Evolutionary conservation across 2,329 filamentous ascomycete genomes (phyloP).

Genomic region (Fusarium musae): DNA sequence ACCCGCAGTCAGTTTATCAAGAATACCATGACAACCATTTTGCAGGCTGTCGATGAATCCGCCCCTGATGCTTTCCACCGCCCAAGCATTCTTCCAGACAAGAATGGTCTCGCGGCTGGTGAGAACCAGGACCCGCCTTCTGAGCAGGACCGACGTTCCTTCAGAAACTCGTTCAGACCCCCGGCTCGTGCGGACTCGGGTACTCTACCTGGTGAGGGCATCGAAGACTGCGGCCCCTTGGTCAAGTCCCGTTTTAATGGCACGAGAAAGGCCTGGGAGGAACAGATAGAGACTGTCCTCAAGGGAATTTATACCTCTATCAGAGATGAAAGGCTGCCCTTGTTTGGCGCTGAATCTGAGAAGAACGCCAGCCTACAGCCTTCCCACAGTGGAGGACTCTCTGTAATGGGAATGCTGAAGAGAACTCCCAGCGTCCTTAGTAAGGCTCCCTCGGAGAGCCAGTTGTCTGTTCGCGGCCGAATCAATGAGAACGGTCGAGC

Average conservation of each 20-base stretch:
- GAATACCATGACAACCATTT: slow-evolving; percentile 93
- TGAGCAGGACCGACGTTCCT: slow-evolving; percentile 55
- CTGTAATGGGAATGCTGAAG: slow-evolving; percentile 81
- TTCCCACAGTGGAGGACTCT: slow-evolving; percentile 73
- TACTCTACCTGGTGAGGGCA: slow-evolving; percentile 52
- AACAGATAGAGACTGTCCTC: slow-evolving; percentile 87
- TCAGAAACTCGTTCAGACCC: slow-evolving; percentile 63
- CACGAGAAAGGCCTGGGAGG: slow-evolving; percentile 82
- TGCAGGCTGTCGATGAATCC: slow-evolving; percentile 78
- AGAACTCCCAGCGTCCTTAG: slow-evolving; percentile 91
- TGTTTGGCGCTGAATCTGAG: slow-evolving; percentile 76
- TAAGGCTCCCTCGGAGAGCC: slow-evolving; percentile 88
- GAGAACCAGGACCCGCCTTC: slow-evolving; percentile 49
- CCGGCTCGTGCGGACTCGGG: slow-evolving; percentile 56
- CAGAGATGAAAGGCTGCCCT: slow-evolving; percentile 83
- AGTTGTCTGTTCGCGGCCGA: slow-evolving; percentile 76
- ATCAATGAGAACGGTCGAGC: slow-evolving; percentile 67
- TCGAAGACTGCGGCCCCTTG: slow-evolving; percentile 74
- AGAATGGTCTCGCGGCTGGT: slow-evolving; percentile 45
- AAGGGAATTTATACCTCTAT: slow-evolving; percentile 94
- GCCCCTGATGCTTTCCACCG: slow-evolving; percentile 73
- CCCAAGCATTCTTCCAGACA: slow-evolving; percentile 64
- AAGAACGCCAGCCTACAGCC: slow-evolving; percentile 50
- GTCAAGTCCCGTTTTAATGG: slow-evolving; percentile 83
- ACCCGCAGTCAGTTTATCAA: slow-evolving; percentile 93